Evolutionary conservation across 495 filamentous ascomycete genomes (phyloP), one percentile per base, ranked within the genome.

Genomic region (Trichoderma parareesei): DNA sequence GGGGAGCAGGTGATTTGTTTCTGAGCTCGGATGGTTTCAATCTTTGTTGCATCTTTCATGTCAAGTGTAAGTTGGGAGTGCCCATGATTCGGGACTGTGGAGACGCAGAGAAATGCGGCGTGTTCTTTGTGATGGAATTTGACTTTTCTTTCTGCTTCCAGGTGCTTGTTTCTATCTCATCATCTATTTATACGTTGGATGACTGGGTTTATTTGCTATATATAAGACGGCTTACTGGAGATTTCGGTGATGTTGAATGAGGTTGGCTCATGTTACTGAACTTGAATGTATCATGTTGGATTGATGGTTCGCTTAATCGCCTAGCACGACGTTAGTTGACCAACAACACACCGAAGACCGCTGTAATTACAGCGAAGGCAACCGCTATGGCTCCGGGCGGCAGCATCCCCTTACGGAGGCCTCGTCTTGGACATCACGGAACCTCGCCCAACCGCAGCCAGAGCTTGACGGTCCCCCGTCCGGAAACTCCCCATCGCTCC

Each of bases 331-430:
- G 27, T 27, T 27, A 27, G 27, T 27, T 27, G 27, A 27, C 11
- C 14, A 4, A 7, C 27, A 35, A 10, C 33, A 35, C 20, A 57
- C 4, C 27, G 4, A 9, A 57, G 53, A 35, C 5, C 53, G 11
- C 53, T 57, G 33, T 57, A 57, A 57, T 37, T 57, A 49, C 27
- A 37, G 53, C 33, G 53, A 57, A 27, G 53, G 53, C 27, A 27
- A 57, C 53, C 13, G 53, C 20, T 14, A 57, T 57, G 53, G 33
- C 53, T 57, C 53, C 9, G 11, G 53, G 53, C 53, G 53, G 53
- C 33, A 27, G 53, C 27, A 10, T 8, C 53, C 33, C 53, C 27
- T 35, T 57, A 35, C 53, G 14, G 53, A 20, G 53, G 33, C 27
- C 27, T 57, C 33, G 53, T 27, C 14, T 14, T 57, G 53, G 53